Conservation (phyloP, 2,329 filamentous ascomycete species). For the Apiospora phragmitis region DNA sequence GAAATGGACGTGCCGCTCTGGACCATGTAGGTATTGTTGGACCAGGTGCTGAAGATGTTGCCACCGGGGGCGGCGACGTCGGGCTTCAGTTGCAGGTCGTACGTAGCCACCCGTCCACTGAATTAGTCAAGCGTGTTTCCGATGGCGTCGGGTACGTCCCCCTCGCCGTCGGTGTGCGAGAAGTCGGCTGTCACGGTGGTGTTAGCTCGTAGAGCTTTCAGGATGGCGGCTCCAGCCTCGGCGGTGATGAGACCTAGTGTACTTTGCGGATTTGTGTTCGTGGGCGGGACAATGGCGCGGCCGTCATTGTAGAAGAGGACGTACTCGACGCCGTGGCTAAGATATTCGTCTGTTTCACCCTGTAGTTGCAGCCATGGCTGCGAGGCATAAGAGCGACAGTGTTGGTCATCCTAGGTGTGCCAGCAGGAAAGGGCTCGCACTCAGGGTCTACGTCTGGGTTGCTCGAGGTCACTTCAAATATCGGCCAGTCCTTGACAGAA, state of each 20-base stretch:
- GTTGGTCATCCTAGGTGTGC: neutral
- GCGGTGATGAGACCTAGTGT: neutral
- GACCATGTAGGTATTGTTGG: slow-evolving; percentile 32
- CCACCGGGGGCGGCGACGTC: slow-evolving; percentile 37
- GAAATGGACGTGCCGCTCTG: slow-evolving; percentile 47
- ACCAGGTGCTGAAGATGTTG: slow-evolving; percentile 42
- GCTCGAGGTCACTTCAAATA: neutral
- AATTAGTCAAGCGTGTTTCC: slow-evolving; percentile 19
- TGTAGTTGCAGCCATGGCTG: neutral
- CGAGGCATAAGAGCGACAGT: neutral
- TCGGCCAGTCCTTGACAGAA: neutral
- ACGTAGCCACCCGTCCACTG: slow-evolving; percentile 40
- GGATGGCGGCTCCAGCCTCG: slow-evolving; percentile 9
- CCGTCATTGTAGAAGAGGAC: neutral
- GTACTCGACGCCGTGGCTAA: neutral
- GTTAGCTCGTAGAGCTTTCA: neutral
- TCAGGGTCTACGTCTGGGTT: neutral
- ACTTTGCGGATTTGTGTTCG: neutral
- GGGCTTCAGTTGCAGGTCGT: slow-evolving; percentile 37
- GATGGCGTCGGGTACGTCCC: neutral
- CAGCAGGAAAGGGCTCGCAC: neutral
- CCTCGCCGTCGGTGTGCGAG: neutral
- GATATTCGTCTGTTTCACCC: neutral
- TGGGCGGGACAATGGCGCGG: neutral
- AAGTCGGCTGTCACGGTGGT: slow-evolving; percentile 9